Conservation (phyloP, 352 stramenopile species). For the Pythium coloratum region DNA sequence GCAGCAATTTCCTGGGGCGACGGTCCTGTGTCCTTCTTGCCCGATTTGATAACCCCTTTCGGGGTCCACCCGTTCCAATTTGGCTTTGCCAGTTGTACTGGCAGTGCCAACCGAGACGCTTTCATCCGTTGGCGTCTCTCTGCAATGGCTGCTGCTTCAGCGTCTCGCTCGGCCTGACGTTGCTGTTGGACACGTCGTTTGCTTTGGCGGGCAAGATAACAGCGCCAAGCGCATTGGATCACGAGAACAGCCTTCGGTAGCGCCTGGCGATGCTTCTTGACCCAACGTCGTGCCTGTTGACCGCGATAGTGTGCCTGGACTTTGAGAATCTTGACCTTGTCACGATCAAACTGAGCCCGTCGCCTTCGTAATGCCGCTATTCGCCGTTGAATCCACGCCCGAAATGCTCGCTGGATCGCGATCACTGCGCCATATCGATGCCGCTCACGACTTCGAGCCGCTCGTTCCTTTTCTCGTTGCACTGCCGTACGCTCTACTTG, state of each 20-base stretch:
- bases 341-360: conserved; percentile 58
- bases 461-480: conserved; percentile 15
- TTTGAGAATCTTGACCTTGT: conserved; percentile 53
- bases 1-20: conserved; percentile 31
- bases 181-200: conserved; percentile 9
- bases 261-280: conserved; percentile 22
- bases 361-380: conserved; percentile 40
- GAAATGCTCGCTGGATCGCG: conserved; percentile 45
- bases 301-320: conserved; percentile 59
- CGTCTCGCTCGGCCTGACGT: conserved; percentile 23
- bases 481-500: conserved; percentile 18
- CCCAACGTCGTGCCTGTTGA: conserved; percentile 33
- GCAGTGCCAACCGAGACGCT: neutral
- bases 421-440: conserved; percentile 39
- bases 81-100: conserved; percentile 1
- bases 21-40: conserved; percentile 17
- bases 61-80: conserved; percentile 10
- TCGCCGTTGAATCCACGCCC: conserved; percentile 37
- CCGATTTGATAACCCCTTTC: neutral
- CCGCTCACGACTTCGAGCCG: conserved; percentile 10
- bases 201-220: conserved; percentile 31
- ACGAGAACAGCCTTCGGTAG: conserved; percentile 30
- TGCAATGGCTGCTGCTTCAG: conserved; percentile 27
- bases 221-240: conserved; percentile 59
- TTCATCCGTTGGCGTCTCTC: conserved; percentile 6